Percentiles rank a stretch among this genome's conserved stretches.
phyloP scores from a whole-genome alignment of 2,329 filamentous ascomycete species.

The Hymenoscyphus fructigenus region DNA sequence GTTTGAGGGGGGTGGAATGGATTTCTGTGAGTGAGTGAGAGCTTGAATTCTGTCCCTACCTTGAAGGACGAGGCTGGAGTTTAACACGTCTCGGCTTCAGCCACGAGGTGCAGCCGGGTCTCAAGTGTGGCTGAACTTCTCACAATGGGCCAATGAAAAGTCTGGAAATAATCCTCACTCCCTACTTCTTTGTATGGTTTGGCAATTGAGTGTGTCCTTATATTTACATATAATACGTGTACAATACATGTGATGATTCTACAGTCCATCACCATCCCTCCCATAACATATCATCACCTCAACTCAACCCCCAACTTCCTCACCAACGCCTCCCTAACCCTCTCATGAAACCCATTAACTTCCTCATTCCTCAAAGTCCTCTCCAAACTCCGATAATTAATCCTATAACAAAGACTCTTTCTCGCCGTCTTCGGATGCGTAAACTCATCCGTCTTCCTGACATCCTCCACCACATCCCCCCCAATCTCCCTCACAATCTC shows the following conservation, averaged over 20 bases:
- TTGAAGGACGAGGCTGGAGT: background rate
- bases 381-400: constrained; percentile 92
- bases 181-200: background rate
- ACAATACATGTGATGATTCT: background rate
- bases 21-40: background rate
- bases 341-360: constrained; percentile 72
- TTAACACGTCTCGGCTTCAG: constrained; percentile 18
- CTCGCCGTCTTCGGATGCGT: constrained; percentile 80
- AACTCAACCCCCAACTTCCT: constrained; percentile 76
- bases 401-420: constrained; percentile 85
- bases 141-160: background rate
- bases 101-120: constrained; percentile 7
- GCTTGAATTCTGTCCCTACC: background rate
- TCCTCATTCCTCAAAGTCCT: constrained; percentile 83
- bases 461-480: constrained; percentile 85
- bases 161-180: background rate
- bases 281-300: constrained; percentile 46
- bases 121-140: background rate
- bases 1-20: background rate
- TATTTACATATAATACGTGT: background rate
- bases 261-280: too few species aligned
- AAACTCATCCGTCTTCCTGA: constrained; percentile 81
- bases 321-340: constrained; percentile 64
- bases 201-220: background rate
- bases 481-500: constrained; percentile 83